Evolutionary conservation across 495 filamentous ascomycete genomes (phyloP).

Genomic region (Trichoderma virens): DNA sequence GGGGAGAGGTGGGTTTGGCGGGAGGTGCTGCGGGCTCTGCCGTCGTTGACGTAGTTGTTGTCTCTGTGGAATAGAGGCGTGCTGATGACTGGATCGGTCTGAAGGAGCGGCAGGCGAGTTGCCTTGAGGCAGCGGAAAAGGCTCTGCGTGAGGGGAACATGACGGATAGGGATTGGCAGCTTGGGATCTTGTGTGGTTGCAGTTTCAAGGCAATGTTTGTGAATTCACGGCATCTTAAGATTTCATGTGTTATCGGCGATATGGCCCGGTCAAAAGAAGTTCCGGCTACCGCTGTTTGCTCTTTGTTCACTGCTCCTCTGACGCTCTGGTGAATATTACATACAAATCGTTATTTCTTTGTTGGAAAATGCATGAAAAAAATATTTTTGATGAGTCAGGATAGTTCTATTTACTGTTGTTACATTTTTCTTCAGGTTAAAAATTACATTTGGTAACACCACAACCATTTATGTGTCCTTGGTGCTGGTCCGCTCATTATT

Average conservation of each 20-base stretch:
- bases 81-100: not conserved
- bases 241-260: no score
- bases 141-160: constrained; percentile 7
- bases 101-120: not conserved
- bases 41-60: not conserved
- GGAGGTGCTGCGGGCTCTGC: constrained; percentile 1
- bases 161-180: not conserved
- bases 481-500: constrained; percentile 76
- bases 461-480: constrained; percentile 47
- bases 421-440: no score
- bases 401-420: not conserved
- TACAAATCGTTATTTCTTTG: no score
- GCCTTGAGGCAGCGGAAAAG: not conserved
- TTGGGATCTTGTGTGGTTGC: not conserved
- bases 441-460: not conserved
- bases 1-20: not conserved
- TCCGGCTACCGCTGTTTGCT: no score
- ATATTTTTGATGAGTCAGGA: not conserved
- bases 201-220: not conserved
- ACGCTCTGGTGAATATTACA: no score
- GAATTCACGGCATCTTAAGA: not conserved
- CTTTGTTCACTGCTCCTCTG: no score
- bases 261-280: not conserved
- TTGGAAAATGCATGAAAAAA: not conserved
- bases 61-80: constrained; percentile 2